These are phyloP conservation scores for Asterochloris erici DNA, from an alignment of 139 green algal species.

Conservation along the genomic window DNA sequence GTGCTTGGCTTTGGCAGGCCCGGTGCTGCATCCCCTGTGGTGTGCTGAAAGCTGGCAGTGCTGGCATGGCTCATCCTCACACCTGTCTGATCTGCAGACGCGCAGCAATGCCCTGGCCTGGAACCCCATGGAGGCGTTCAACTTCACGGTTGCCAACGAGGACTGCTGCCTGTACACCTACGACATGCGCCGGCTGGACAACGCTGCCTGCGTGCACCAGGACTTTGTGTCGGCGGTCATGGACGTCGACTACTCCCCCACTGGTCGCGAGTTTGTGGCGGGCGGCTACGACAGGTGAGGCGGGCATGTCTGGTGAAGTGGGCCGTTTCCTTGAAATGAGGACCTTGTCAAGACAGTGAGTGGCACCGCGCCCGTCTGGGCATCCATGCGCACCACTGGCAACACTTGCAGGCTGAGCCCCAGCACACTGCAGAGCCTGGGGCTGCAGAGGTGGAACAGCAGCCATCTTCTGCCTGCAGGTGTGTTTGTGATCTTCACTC, in stretches of 20 bases:
- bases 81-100: conserved; percentile 56
- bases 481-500: no score
- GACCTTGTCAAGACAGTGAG: no score
- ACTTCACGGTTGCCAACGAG: conserved; percentile 95
- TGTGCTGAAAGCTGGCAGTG: background rate
- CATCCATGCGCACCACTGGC: no score
- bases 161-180: conserved; percentile 96
- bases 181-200: conserved; percentile 92
- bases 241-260: conserved; percentile 98
- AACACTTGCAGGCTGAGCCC: no score
- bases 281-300: conserved; percentile 85
- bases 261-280: conserved; percentile 96
- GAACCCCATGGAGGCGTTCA: conserved; percentile 98
- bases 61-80: background rate
- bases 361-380: no score
- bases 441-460: no score
- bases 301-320: no score
- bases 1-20: background rate
- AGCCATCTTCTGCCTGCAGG: no score
- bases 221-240: conserved; percentile 93
- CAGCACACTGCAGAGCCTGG: no score
- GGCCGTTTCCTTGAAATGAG: no score
- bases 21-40: background rate
- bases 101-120: conserved; percentile 87
- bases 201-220: conserved; percentile 85